Percentiles rank a stretch among this genome's conserved stretches.
Evolutionary conservation across 2,329 filamentous ascomycete species (phyloP).

Genomic region (Pestalotiopsis sp.): DNA sequence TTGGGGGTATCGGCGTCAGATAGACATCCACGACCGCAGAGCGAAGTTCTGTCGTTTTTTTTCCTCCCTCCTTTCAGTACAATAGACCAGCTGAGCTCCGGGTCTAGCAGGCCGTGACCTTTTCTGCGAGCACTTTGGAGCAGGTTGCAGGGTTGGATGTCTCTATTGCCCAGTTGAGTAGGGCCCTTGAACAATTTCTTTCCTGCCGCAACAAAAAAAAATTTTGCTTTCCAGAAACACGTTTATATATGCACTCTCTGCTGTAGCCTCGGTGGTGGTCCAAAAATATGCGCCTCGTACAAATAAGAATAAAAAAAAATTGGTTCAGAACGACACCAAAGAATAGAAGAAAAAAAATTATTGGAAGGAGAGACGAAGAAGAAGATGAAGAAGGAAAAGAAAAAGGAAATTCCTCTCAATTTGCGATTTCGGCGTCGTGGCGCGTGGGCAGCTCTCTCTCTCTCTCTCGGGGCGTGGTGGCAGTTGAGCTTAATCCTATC

Average conservation of each 20-base stretch:
- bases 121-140: background rate
- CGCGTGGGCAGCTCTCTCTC: background rate
- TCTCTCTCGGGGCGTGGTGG: background rate
- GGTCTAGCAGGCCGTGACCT: slow-evolving; percentile 3
- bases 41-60: slow-evolving; percentile 10
- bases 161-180: background rate
- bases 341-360: background rate
- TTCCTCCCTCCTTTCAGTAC: slow-evolving; percentile 4
- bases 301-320: background rate
- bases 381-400: background rate
- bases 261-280: background rate
- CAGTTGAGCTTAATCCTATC: background rate
- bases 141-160: background rate
- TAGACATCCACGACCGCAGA: slow-evolving; percentile 13
- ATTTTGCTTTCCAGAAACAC: background rate
- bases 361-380: background rate
- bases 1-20: slow-evolving; percentile 23
- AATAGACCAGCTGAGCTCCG: background rate
- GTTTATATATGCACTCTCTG: background rate
- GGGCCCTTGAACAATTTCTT: background rate
- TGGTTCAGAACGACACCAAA: background rate
- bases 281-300: background rate
- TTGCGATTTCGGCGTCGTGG: background rate
- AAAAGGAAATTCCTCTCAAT: background rate
- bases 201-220: background rate